These are phyloP conservation scores for Aspergillus mulundensis DNA, from an alignment of 495 filamentous ascomycete species.

Conservation along the genomic window DNA sequence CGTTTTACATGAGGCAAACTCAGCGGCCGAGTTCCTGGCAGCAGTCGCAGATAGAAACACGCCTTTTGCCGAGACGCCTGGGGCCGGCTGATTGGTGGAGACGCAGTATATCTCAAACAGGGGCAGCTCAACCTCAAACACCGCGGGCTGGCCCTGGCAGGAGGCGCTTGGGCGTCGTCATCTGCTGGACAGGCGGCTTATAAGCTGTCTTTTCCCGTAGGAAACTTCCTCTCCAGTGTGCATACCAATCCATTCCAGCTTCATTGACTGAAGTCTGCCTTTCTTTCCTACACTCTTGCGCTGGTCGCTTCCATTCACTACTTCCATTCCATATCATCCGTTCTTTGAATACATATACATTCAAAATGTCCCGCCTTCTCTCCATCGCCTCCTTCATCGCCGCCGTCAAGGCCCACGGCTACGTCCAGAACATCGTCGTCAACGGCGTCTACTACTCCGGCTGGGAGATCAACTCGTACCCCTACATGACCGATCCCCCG, in stretches of 20 bases:
- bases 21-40: not conserved
- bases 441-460: constrained; percentile 51
- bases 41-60: not conserved
- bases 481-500: constrained; percentile 40
- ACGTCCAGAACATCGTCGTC: constrained; percentile 54
- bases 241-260: constrained; percentile 2
- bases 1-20: not conserved
- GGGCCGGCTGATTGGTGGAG: not conserved
- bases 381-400: constrained; percentile 46
- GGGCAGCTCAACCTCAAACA: not conserved
- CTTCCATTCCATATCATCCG: constrained; percentile 26
- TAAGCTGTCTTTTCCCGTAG: not conserved
- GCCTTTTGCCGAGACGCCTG: not conserved
- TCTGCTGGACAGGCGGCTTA: not conserved
- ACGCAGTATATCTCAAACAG: not conserved
- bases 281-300: constrained; percentile 13
- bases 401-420: constrained; percentile 57
- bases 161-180: not conserved
- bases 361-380: constrained; percentile 38
- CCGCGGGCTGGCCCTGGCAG: not conserved
- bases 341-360: constrained; percentile 14
- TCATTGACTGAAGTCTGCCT: constrained; percentile 40
- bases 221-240: not conserved
- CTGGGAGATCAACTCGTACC: constrained; percentile 32
- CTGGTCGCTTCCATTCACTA: not conserved